Percentiles rank a stretch among this genome's conserved stretches.
Evolutionary conservation across 2,329 filamentous ascomycete species (phyloP).

Genomic region (Penicillium corylophilum): DNA sequence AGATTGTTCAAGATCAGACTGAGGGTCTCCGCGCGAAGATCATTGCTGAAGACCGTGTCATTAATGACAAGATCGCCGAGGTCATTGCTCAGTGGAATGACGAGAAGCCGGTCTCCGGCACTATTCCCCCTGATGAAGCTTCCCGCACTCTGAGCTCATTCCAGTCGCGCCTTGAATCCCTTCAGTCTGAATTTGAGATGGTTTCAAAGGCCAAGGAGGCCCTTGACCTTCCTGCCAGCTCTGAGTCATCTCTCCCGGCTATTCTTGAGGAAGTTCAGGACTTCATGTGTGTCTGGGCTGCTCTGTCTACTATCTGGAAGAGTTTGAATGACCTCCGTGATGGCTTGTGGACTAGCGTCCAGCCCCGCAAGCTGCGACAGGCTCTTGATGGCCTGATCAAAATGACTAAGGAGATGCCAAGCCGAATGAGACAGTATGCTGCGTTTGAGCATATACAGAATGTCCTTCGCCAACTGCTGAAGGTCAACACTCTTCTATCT

Average conservation of each 20-base stretch:
- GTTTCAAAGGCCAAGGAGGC: slow-evolving; percentile 96
- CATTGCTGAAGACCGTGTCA: slow-evolving; percentile 84
- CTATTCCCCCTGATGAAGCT: slow-evolving; percentile 84
- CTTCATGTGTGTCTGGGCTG: slow-evolving; percentile 98
- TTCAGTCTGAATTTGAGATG: slow-evolving; percentile 88
- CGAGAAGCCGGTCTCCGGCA: slow-evolving; percentile 94
- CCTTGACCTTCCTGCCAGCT: slow-evolving; percentile 77
- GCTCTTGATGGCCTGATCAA: slow-evolving; percentile 90
- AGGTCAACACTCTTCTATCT: slow-evolving; percentile 81
- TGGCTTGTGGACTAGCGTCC: slow-evolving; percentile 89
- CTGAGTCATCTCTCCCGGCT: slow-evolving; percentile 76
- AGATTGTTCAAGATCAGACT: slow-evolving; percentile 93
- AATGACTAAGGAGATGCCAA: slow-evolving; percentile 99
- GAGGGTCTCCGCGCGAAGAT: slow-evolving; percentile 96
- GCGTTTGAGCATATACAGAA: slow-evolving; percentile 99
- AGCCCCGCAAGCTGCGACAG: slow-evolving; percentile 86
- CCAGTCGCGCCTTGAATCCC: slow-evolving; percentile 76
- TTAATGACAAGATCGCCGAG: slow-evolving; percentile 83
- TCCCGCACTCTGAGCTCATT: slow-evolving; percentile 79
- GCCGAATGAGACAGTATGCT: slow-evolving; percentile 97
- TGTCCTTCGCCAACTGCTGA: slow-evolving; percentile 81
- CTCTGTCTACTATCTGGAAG: slow-evolving; percentile 92
- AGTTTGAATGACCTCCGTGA: slow-evolving; percentile 92
- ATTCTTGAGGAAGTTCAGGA: slow-evolving; percentile 96
- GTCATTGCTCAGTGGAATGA: slow-evolving; percentile 88